Evolutionary conservation across 352 stramenopile genomes (phyloP).

Genomic region (Pythium guiyangense): DNA sequence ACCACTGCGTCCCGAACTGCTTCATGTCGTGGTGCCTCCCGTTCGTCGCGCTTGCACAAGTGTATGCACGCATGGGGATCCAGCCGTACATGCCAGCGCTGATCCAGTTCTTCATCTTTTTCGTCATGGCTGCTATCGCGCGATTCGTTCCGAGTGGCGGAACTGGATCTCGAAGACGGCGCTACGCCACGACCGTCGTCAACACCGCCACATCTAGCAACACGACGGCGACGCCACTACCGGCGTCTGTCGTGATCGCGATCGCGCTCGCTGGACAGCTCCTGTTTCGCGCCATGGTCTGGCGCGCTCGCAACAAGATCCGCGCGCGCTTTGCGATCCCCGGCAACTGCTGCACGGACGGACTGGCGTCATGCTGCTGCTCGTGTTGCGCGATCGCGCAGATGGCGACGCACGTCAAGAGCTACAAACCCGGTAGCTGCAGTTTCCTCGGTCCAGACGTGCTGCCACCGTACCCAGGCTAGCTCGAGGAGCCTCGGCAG

Average conservation of each 20-base stretch:
- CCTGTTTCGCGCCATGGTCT: constrained; percentile 3
- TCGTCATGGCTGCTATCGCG: background rate
- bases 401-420: constrained; percentile 27
- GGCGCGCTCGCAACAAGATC: constrained; percentile 6
- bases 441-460: constrained; percentile 11
- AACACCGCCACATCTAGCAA: too few species aligned
- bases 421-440: constrained; percentile 20
- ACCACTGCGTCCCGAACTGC: constrained; percentile 23
- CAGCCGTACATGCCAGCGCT: constrained; percentile 6
- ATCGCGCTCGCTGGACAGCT: background rate
- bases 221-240: background rate
- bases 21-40: constrained; percentile 17
- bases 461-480: constrained; percentile 13
- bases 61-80: constrained; percentile 14
- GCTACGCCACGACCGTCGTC: too few species aligned
- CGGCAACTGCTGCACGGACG: constrained; percentile 12
- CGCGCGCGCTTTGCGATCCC: constrained; percentile 20
- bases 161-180: too few species aligned
- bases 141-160: too few species aligned
- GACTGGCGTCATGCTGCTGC: constrained; percentile 14
- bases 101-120: constrained; percentile 5
- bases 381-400: constrained; percentile 25
- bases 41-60: constrained; percentile 25
- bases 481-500: background rate
- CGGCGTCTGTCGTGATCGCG: background rate